Base-by-base conservation (phyloP, 2,329 filamentous ascomycete species). In the Didymella glomerata region DNA sequence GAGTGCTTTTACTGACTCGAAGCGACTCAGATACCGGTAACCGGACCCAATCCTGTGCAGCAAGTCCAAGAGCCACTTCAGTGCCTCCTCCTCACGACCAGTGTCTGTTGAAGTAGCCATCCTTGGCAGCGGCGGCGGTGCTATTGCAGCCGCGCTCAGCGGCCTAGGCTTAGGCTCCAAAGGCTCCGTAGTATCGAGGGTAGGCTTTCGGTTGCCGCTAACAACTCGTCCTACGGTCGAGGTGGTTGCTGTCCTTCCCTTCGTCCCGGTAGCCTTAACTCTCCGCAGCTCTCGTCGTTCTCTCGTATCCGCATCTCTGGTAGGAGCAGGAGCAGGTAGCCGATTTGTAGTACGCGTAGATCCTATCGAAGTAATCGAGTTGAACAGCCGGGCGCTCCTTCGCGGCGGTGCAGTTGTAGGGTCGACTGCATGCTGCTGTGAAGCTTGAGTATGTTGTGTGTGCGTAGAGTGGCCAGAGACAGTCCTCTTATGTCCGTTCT, bases 121-220 rank as follows among this genome's bases (percentile, higher is more conserved):
- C 64, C 67, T 79, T 66, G 54, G 75, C 20, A 60, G 63, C 41
- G 70, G 68, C 22, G 61, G 67, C 42, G 70, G 68, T 41, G 64
- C 63, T 36, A 58, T 57, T 32, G 68, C 65, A n/a, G 68, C 71
- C 50, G 76, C 68, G 49, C 78, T 78, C 28, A 74, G 64, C 16
- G 75, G 71, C 41, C 78, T 75, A 67, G 68, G 64, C 11, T 76
- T 70, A 65, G 93, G 90, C 67, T 86, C 90, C 61, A 95, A 90
- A 32, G 88, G 77, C 54, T 94, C 90, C 80, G 88, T 85, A 38
- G 82, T 81, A 60, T 90, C 87, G 50, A 90, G 85, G 2, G 68
- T 65, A 16, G 88, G 88, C 75, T 95, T 97, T 57, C 93, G 86
- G 74, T 95, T 97, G 22, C 93, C 93, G 75, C 93, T 97, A 44